phyloP scores from a whole-genome alignment of 306 rosid species.

The Acacia crassicarpa region DNA sequence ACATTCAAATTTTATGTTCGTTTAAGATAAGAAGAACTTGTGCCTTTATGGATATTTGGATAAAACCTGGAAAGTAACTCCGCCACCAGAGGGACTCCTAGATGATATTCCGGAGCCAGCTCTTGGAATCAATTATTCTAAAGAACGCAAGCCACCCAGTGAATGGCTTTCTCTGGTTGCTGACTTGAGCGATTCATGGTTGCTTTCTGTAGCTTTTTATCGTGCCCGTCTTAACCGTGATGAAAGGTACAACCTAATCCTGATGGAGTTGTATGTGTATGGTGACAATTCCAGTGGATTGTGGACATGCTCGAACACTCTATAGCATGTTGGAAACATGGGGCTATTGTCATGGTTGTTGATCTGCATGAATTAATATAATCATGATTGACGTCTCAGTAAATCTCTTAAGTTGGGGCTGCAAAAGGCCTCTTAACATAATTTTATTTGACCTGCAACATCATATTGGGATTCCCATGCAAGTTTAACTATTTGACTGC shows the following conservation, averaged over 20 bases:
- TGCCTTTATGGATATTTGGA: constrained; percentile 87
- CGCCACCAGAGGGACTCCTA: constrained; percentile 93
- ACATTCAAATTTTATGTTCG: constrained; percentile 19
- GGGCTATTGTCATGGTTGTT: neutral
- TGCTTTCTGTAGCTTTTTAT: constrained; percentile 92
- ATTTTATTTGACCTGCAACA: neutral
- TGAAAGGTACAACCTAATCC: constrained; percentile 61
- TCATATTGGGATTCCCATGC: neutral
- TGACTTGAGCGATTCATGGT: constrained; percentile 94
- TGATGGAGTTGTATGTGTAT: neutral
- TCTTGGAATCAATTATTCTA: constrained; percentile 94
- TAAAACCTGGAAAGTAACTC: constrained; percentile 89
- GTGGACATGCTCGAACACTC: neutral
- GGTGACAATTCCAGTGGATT: constrained; percentile 10
- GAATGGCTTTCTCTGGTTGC: constrained; percentile 98
- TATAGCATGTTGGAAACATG: constrained; percentile 5
- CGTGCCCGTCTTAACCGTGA: constrained; percentile 85
- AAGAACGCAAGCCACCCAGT: constrained; percentile 91
- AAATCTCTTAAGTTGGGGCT: neutral
- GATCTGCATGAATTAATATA: constrained; percentile 11
- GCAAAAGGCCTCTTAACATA: neutral
- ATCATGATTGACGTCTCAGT: neutral
- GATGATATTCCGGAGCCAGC: constrained; percentile 98
- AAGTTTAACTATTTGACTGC: neutral
- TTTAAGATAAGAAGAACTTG: constrained; percentile 85